These are phyloP conservation scores for Rhizophora mangle DNA, from an alignment of 345 rosid species.

Conservation along the genomic window DNA sequence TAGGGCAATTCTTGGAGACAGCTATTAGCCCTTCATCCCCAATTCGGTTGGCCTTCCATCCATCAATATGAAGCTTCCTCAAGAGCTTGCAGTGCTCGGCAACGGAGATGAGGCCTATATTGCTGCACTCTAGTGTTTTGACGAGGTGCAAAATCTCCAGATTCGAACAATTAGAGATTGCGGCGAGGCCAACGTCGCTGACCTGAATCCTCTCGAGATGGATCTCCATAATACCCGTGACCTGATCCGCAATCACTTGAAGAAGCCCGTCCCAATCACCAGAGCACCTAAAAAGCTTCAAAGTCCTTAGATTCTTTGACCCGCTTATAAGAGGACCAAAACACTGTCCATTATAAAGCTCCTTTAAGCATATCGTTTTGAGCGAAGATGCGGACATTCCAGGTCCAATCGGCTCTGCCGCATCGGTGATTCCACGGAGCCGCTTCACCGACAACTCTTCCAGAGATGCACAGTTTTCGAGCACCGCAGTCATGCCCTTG, in stretches of 20 bases:
- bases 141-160: slow-evolving; percentile 37
- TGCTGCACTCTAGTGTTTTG: slow-evolving; percentile 39
- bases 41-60: slow-evolving; percentile 27
- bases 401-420: background rate
- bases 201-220: slow-evolving; percentile 44
- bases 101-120: slow-evolving; percentile 36
- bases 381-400: slow-evolving; percentile 3
- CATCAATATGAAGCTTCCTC: slow-evolving; percentile 43
- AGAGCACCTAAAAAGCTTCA: slow-evolving; percentile 43
- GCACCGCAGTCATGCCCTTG: slow-evolving; percentile 31
- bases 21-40: slow-evolving; percentile 32
- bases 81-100: slow-evolving; percentile 35
- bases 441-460: slow-evolving; percentile 43
- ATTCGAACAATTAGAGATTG: slow-evolving; percentile 35
- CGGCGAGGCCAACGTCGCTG: slow-evolving; percentile 36
- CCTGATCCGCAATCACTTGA: slow-evolving; percentile 11
- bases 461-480: slow-evolving; percentile 38
- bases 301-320: slow-evolving; percentile 15
- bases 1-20: slow-evolving; percentile 21
- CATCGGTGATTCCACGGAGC: slow-evolving; percentile 20
- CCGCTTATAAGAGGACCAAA: slow-evolving; percentile 33
- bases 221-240: slow-evolving; percentile 34
- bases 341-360: slow-evolving; percentile 40
- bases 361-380: slow-evolving; percentile 34
- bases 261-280: slow-evolving; percentile 45